These are phyloP conservation scores for Malus sylvestris DNA, from an alignment of 306 rosid genomes.

Conservation along the genomic window DNA sequence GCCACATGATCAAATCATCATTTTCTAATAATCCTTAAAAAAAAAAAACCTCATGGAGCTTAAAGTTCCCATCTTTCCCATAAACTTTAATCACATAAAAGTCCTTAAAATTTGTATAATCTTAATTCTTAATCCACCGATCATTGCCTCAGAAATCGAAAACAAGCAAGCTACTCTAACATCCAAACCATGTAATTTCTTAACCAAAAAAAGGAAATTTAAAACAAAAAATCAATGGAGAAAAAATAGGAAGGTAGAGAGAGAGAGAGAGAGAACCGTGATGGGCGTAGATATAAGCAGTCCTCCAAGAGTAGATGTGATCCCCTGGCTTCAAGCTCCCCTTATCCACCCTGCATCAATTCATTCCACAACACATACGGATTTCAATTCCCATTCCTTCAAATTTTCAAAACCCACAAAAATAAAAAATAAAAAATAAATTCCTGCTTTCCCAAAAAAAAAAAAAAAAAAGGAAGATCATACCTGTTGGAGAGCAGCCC, in stretches of 20 bases:
- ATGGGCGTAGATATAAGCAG: conserved; percentile 86
- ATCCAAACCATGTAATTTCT: background rate
- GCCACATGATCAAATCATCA: background rate
- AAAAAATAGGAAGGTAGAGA: background rate
- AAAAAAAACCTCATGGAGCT: background rate
- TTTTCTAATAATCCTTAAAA: background rate
- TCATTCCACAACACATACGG: background rate
- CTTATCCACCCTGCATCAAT: conserved; percentile 43
- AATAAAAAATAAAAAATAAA: too few relatives aligned
- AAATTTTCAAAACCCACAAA: background rate
- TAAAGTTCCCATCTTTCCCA: background rate
- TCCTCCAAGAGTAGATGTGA: conserved; percentile 90
- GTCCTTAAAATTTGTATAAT: background rate
- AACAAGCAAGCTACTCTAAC: background rate
- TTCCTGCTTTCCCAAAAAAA: background rate
- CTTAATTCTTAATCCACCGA: background rate
- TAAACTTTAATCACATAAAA: too few relatives aligned
- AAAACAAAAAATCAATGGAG: background rate
- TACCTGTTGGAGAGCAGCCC: conserved; percentile 82
- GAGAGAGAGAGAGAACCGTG: conserved; percentile 46
- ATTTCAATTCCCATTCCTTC: background rate
- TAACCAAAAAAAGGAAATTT: background rate
- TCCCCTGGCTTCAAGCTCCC: conserved; percentile 74
- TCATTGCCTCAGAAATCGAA: background rate
- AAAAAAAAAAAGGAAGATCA: background rate